Percentiles rank a stretch among this genome's conserved stretches.
Evolutionary conservation across 2,329 filamentous ascomycete genomes (phyloP).

Genomic region (Penicillium sp.): DNA sequence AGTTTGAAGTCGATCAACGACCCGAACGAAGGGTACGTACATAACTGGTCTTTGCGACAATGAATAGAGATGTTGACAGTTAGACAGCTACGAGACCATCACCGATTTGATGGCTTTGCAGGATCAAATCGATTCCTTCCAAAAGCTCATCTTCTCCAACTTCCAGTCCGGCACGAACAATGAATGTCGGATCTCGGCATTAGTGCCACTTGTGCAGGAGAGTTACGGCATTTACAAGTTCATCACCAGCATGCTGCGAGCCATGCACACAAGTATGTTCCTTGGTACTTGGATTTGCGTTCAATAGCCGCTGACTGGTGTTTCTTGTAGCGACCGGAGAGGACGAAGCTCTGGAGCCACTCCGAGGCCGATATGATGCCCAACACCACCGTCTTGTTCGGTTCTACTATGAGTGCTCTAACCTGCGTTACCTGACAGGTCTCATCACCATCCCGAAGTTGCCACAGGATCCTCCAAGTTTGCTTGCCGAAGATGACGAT

Average conservation of each 20-base stretch:
- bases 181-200: constrained; percentile 89
- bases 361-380: constrained; percentile 85
- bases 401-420: constrained; percentile 99
- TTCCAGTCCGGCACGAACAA: constrained; percentile 91
- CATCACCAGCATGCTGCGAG: constrained; percentile 97
- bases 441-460: constrained; percentile 95
- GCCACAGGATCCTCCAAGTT: constrained; percentile 86
- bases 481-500: constrained; percentile 79
- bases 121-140: constrained; percentile 97
- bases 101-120: constrained; percentile 94
- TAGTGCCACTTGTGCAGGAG: constrained; percentile 92
- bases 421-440: constrained; percentile 91
- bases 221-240: constrained; percentile 99
- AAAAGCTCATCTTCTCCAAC: constrained; percentile 97
- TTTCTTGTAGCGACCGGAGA: constrained; percentile 71
- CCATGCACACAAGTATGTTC: constrained; percentile 86
- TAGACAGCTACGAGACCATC: constrained; percentile 75
- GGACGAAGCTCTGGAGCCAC: constrained; percentile 83
- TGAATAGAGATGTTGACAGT: constrained; percentile 21
- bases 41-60: neutral
- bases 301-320: constrained; percentile 7
- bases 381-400: constrained; percentile 95
- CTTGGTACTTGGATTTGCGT: neutral
- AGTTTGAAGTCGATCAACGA: constrained; percentile 98
- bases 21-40: constrained; percentile 81